Percentiles rank a stretch among this genome's conserved stretches.
Conservation (phyloP, 2,329 filamentous ascomycete genomes). For the Paraconiothyrium sp. region DNA sequence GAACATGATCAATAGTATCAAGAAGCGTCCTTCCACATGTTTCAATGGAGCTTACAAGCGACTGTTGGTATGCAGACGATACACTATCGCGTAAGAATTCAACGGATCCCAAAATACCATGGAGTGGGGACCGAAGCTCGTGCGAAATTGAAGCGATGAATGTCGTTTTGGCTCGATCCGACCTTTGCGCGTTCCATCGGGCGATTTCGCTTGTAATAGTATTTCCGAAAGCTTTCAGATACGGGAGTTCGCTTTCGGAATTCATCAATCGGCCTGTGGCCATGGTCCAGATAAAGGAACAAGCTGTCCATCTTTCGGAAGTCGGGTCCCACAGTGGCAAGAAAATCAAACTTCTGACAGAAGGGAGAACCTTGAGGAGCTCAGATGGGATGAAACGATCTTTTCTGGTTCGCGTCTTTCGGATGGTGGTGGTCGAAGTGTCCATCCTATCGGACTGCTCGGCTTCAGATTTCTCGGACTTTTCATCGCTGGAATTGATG, state of each 20-base stretch:
- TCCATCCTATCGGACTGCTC: constrained; percentile 37
- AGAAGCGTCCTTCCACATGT: constrained; percentile 51
- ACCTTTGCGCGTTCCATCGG: constrained; percentile 41
- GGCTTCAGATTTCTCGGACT: constrained; percentile 40
- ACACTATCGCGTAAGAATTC: constrained; percentile 45
- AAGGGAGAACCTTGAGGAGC: constrained; percentile 43
- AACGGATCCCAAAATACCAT: constrained; percentile 64
- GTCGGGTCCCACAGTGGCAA: constrained; percentile 50
- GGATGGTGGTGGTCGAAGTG: constrained; percentile 15
- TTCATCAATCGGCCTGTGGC: constrained; percentile 42
- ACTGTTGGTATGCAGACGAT: constrained; percentile 52
- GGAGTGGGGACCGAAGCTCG: constrained; percentile 66
- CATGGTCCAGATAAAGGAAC: constrained; percentile 46
- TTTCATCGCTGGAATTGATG: constrained; percentile 44
- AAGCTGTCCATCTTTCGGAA: constrained; percentile 44
- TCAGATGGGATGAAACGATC: constrained; percentile 46
- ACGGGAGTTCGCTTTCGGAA: constrained; percentile 44
- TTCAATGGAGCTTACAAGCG: constrained; percentile 45
- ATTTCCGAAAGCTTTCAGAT: constrained; percentile 47
- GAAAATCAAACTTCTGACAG: constrained; percentile 48
- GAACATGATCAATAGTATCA: constrained; percentile 52
- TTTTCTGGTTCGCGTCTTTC: constrained; percentile 29
- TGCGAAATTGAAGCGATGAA: constrained; percentile 56
- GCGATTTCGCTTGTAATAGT: constrained; percentile 46
- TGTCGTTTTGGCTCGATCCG: constrained; percentile 50